Conservation (phyloP, 2,329 filamentous ascomycete genomes). For the Claviceps sp. region DNA sequence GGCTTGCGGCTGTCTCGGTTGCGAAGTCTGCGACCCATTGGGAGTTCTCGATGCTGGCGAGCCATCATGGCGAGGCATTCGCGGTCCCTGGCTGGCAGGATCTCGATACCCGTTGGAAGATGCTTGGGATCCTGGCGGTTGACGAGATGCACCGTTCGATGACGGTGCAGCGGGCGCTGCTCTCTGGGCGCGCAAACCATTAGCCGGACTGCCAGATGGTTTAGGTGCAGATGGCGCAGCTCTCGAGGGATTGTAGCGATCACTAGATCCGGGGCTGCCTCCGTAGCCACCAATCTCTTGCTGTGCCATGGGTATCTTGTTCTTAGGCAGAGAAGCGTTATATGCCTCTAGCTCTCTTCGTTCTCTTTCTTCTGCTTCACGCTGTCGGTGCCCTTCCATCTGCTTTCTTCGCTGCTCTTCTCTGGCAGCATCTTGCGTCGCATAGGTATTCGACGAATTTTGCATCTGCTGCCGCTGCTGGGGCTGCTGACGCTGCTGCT, state of each 20-base stretch:
- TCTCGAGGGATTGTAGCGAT: conserved; percentile 74
- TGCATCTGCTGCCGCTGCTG: conserved; percentile 46
- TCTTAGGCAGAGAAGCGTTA: conserved; percentile 78
- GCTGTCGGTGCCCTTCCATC: conserved; percentile 41
- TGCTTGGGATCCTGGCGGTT: conserved; percentile 34
- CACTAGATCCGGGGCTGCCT: conserved; percentile 29
- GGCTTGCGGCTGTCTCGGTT: conserved; percentile 30
- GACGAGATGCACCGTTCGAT: conserved; percentile 27
- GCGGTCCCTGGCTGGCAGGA: conserved; percentile 26
- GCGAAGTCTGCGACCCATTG: conserved; percentile 39
- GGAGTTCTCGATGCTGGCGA: conserved; percentile 41
- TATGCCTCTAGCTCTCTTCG: conserved; percentile 74
- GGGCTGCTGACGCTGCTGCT: conserved; percentile 27
- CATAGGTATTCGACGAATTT: conserved; percentile 41
- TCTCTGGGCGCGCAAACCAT: conserved; percentile 55
- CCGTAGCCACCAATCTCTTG: conserved; percentile 73
- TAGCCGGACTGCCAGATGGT: conserved; percentile 39
- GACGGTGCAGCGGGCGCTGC: conserved; percentile 61
- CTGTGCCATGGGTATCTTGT: conserved; percentile 66
- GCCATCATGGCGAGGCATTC: conserved; percentile 34
- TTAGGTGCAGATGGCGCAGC: conserved; percentile 72
- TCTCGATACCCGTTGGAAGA: conserved; percentile 33
- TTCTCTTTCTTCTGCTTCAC: conserved; percentile 50
- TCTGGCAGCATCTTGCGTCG: conserved; percentile 33
- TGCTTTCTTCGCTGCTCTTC: conserved; percentile 51